Percentiles rank a stretch among this genome's conserved stretches.
Conservation (phyloP, 1,139 yeast genomes). For the Yamadazyma songkhlaensis region DNA sequence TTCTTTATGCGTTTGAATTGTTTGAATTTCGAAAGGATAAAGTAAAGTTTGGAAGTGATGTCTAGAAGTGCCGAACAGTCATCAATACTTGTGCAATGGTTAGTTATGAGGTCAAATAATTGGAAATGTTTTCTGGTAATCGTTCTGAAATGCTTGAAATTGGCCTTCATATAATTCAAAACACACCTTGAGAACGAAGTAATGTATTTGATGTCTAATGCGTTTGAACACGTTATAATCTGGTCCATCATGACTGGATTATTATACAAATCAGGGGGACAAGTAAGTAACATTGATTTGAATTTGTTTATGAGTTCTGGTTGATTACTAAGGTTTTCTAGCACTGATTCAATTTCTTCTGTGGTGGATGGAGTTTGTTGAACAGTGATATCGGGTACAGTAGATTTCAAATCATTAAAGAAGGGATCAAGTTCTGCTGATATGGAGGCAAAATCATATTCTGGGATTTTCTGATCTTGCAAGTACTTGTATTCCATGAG, state of each 20-base stretch:
- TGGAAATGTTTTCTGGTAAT: constrained; percentile 19
- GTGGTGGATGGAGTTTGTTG: neutral
- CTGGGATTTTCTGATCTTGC: constrained; percentile 1
- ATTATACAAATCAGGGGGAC: neutral
- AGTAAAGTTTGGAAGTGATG: constrained; percentile 1
- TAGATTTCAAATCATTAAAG: neutral
- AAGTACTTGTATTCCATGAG: constrained; percentile 5
- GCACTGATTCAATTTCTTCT: neutral
- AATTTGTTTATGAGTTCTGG: constrained; percentile 1
- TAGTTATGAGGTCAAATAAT: constrained; percentile 22
- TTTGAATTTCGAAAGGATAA: constrained; percentile 14
- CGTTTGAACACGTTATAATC: neutral
- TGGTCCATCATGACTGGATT: neutral
- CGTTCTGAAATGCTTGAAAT: constrained; percentile 6
- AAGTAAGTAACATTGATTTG: constrained; percentile 1
- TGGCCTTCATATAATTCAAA: constrained; percentile 1
- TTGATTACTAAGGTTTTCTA: neutral
- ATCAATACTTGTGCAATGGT: constrained; percentile 14
- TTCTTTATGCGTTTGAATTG: constrained; percentile 29
- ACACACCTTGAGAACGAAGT: neutral
- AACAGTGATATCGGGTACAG: neutral
- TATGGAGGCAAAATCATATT: neutral
- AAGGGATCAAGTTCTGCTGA: neutral
- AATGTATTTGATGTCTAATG: neutral
- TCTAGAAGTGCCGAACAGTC: constrained; percentile 1